Evolutionary conservation across 2,329 filamentous ascomycete genomes (phyloP).

Genomic region (Fusarium beomiforme): DNA sequence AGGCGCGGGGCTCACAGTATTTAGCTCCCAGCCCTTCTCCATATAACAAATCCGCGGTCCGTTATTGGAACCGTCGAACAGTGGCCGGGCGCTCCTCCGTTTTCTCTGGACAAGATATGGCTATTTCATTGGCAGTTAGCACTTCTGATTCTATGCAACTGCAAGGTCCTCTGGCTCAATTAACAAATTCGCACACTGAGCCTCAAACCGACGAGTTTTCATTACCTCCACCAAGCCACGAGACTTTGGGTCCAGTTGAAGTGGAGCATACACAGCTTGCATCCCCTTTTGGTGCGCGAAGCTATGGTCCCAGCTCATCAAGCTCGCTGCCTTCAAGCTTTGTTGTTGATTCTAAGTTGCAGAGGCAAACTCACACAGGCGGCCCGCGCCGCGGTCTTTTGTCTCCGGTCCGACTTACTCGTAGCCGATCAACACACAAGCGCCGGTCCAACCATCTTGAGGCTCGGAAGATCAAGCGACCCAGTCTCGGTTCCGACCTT

Average conservation of each 20-base stretch:
- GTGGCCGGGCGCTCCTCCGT: slow-evolving; percentile 57
- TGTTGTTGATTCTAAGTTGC: slow-evolving; percentile 45
- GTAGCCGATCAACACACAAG: slow-evolving; percentile 65
- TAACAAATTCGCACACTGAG: slow-evolving; percentile 57
- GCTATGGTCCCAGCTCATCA: slow-evolving; percentile 71
- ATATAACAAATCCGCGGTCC: slow-evolving; percentile 61
- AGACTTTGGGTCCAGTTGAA: slow-evolving; percentile 37
- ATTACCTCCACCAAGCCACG: slow-evolving; percentile 27
- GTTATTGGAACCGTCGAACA: slow-evolving; percentile 60
- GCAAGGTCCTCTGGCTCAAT: slow-evolving; percentile 67
- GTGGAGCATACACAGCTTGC: slow-evolving; percentile 54
- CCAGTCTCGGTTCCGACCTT: slow-evolving; percentile 64
- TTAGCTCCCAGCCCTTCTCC: slow-evolving; percentile 66
- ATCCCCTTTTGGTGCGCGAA: slow-evolving; percentile 66
- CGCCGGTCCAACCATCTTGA: slow-evolving; percentile 63
- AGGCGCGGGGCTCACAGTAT: slow-evolving; percentile 56
- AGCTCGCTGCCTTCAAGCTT: slow-evolving; percentile 55
- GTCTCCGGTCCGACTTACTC: slow-evolving; percentile 62
- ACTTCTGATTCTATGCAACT: slow-evolving; percentile 73
- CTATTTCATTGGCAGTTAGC: slow-evolving; percentile 69
- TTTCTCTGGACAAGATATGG: slow-evolving; percentile 71
- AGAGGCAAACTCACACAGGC: slow-evolving; percentile 59
- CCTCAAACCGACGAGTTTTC: slow-evolving; percentile 35
- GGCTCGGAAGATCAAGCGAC: slow-evolving; percentile 60
- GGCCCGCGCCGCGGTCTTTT: slow-evolving; percentile 61